Conservation (phyloP, 352 stramenopile species). For the Bremia lactucae region DNA sequence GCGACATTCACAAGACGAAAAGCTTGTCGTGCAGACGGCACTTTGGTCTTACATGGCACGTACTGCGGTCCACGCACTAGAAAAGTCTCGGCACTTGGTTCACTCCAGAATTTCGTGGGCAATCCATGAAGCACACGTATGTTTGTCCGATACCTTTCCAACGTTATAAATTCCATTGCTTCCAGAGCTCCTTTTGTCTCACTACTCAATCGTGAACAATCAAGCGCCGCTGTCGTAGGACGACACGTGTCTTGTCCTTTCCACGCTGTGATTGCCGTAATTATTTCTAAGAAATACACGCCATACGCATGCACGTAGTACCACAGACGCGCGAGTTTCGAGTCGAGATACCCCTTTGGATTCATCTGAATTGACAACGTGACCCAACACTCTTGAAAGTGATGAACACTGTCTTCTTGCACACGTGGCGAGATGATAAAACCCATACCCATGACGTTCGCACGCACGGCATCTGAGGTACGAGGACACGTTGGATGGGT, state of each 20-base stretch:
- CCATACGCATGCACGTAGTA: constrained; percentile 73
- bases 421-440: constrained; percentile 57
- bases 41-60: constrained; percentile 45
- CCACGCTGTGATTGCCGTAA: constrained; percentile 36
- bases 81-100: constrained; percentile 53
- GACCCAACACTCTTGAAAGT: constrained; percentile 68
- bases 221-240: constrained; percentile 15
- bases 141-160: constrained; percentile 58
- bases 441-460: constrained; percentile 55
- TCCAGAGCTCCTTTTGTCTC: too few species aligned
- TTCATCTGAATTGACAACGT: constrained; percentile 76
- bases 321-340: constrained; percentile 39
- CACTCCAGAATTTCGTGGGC: constrained; percentile 73
- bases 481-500: constrained; percentile 43
- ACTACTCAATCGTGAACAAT: too few species aligned
- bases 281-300: constrained; percentile 70
- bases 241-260: constrained; percentile 14
- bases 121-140: constrained; percentile 39
- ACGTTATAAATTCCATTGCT: constrained; percentile 43
- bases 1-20: constrained; percentile 62
- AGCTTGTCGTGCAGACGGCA: constrained; percentile 43
- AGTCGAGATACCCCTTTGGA: constrained; percentile 69
- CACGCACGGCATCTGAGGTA: constrained; percentile 29
- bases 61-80: constrained; percentile 60
- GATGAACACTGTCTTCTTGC: constrained; percentile 41